Percentiles rank a stretch among this genome's conserved stretches.
phyloP scores from a whole-genome alignment of 371 early-diverging fungal species.

The Synchytrium microbalum region DNA sequence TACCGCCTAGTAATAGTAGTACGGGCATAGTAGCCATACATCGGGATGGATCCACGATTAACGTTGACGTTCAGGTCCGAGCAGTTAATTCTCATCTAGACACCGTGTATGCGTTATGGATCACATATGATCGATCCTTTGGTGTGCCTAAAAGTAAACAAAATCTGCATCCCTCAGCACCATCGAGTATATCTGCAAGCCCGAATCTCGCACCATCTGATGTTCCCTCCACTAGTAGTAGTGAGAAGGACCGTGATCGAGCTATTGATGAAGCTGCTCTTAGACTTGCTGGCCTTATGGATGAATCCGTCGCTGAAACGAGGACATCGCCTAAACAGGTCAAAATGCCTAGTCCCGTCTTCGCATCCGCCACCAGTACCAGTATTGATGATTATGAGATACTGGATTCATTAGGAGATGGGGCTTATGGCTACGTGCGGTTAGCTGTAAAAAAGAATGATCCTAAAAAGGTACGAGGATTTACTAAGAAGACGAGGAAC shows the following conservation, averaged over 20 bases:
- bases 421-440: slow-evolving; percentile 65
- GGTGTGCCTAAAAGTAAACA: background rate
- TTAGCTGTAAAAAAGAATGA: slow-evolving; percentile 44
- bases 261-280: background rate
- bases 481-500: too few species aligned
- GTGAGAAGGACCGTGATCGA: background rate
- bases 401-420: slow-evolving; percentile 56
- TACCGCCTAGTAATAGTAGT: too few species aligned
- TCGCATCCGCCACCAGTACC: background rate
- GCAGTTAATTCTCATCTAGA: slow-evolving; percentile 45
- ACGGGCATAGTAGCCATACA: slow-evolving; percentile 51
- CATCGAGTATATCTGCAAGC: background rate
- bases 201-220: background rate
- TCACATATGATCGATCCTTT: slow-evolving; percentile 52
- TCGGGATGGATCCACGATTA: slow-evolving; percentile 54
- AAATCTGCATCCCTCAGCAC: slow-evolving; percentile 27
- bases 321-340: background rate
- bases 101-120: slow-evolving; percentile 56
- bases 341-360: background rate
- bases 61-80: slow-evolving; percentile 56
- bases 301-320: background rate
- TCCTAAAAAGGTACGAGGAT: slow-evolving; percentile 32
- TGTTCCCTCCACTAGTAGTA: background rate
- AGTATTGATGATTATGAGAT: slow-evolving; percentile 54
- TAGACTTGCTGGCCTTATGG: background rate